A percentile compares a stretch with the other conserved stretches of the same genome.
These are phyloP conservation scores for Xerocomus spinulosus DNA, from an alignment of 768 basidiomycete genomes.

Conservation along the genomic window DNA sequence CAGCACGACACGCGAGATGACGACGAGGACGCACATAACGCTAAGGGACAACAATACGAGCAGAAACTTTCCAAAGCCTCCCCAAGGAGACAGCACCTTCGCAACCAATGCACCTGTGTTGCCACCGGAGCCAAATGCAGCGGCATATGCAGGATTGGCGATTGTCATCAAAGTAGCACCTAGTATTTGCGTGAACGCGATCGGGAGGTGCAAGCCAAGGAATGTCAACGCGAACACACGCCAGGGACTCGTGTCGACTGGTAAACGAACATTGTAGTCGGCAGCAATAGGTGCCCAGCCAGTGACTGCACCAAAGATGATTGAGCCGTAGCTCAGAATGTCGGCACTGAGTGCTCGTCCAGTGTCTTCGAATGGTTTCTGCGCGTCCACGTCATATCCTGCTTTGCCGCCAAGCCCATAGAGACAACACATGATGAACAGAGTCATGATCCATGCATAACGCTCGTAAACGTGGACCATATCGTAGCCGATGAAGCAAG, in stretches of 20 bases:
- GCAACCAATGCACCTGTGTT: conserved; percentile 42
- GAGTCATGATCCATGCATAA: conserved; percentile 49
- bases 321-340: conserved; percentile 48
- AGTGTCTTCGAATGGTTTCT: conserved; percentile 39
- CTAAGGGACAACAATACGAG: conserved; percentile 41
- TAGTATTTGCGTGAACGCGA: conserved; percentile 34
- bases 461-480: conserved; percentile 48
- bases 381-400: conserved; percentile 42
- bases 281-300: conserved; percentile 53
- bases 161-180: conserved; percentile 43
- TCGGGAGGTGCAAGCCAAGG: conserved; percentile 47
- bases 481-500: conserved; percentile 46
- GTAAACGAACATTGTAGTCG: conserved; percentile 51
- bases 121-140: conserved; percentile 37
- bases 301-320: conserved; percentile 45
- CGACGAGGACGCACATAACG: conserved; percentile 32
- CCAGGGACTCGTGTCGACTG: conserved; percentile 37
- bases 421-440: conserved; percentile 47
- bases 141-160: conserved; percentile 35
- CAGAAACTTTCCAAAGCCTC: conserved; percentile 39
- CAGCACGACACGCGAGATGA: neutral
- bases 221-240: conserved; percentile 48
- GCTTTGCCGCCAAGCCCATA: conserved; percentile 46
- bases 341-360: conserved; percentile 44
- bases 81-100: conserved; percentile 42